Conservation (phyloP, 179 eudicot genomes). For the Gypsophila paniculata region DNA sequence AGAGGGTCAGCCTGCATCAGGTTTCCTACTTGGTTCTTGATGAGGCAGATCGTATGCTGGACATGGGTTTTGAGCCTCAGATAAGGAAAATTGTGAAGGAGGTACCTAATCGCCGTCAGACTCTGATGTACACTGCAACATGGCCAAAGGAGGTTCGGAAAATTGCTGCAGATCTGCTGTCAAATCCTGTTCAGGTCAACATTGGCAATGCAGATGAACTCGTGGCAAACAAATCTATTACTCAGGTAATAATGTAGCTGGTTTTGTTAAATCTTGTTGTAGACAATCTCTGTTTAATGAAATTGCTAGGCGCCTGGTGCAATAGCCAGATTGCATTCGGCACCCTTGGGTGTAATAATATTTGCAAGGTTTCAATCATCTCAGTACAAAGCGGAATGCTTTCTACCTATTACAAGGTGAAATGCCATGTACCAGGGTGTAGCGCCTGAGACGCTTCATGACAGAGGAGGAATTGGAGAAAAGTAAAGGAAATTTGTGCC, state of each 20-base stretch:
- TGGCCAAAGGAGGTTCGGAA: constrained; percentile 99
- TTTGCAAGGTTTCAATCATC: not conserved
- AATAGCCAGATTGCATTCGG: not conserved
- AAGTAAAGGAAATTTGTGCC: not conserved
- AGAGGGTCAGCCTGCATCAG: constrained; percentile 70
- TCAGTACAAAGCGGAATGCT: not conserved
- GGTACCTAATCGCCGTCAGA: constrained; percentile 78
- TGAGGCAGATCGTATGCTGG: constrained; percentile 99
- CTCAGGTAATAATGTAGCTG: constrained; percentile 54
- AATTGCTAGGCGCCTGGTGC: not conserved
- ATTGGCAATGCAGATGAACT: constrained; percentile 93
- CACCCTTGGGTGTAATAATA: not conserved
- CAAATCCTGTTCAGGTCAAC: constrained; percentile 85
- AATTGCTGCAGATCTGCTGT: constrained; percentile 79
- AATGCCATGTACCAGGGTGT: not conserved
- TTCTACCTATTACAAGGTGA: too few species aligned
- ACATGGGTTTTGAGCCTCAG: constrained; percentile 99
- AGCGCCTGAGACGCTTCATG: not conserved
- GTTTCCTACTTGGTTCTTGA: constrained; percentile 90
- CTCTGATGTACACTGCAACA: constrained; percentile 96
- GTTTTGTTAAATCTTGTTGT: not conserved
- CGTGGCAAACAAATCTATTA: constrained; percentile 95
- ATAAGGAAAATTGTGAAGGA: constrained; percentile 92
- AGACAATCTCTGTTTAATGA: not conserved
- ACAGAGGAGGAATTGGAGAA: not conserved